Evolutionary conservation across 2,329 filamentous ascomycete genomes (phyloP).

Genomic region (Fusarium abutilonis): DNA sequence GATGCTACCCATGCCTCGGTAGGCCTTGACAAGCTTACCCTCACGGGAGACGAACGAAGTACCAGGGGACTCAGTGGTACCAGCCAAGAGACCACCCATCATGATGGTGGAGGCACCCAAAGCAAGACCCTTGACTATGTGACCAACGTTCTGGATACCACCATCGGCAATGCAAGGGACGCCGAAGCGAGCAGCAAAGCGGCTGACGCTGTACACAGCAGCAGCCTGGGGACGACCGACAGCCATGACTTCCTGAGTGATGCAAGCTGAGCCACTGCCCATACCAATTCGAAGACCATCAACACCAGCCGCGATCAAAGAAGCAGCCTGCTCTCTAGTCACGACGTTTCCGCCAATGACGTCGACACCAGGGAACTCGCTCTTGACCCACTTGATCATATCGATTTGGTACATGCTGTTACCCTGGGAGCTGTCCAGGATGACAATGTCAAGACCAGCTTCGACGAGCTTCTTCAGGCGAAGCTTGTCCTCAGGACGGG

Average conservation of each 20-base stretch:
- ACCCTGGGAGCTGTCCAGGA: slow-evolving; percentile 96
- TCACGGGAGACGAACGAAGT: slow-evolving; percentile 96
- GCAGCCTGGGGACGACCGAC: slow-evolving; percentile 96
- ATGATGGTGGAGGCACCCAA: slow-evolving; percentile 96
- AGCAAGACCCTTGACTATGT: slow-evolving; percentile 97
- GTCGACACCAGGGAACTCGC: slow-evolving; percentile 83
- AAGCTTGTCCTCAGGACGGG: slow-evolving; percentile 89
- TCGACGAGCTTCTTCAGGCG: slow-evolving; percentile 89
- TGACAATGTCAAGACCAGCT: slow-evolving; percentile 92
- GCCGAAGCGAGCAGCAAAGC: slow-evolving; percentile 91
- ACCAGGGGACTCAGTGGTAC: slow-evolving; percentile 96
- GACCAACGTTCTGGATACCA: slow-evolving; percentile 97
- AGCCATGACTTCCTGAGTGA: slow-evolving; percentile 99
- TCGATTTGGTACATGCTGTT: slow-evolving; percentile 99
- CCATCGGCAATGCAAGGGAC: slow-evolving; percentile 98
- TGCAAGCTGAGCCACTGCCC: slow-evolving; percentile 97
- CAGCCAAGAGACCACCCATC: slow-evolving; percentile 98
- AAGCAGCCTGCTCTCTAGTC: slow-evolving; percentile 93
- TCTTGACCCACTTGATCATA: slow-evolving; percentile 97
- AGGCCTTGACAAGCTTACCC: slow-evolving; percentile 98
- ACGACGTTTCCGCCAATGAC: slow-evolving; percentile 99
- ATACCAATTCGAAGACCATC: slow-evolving; percentile 98
- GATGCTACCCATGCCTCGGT: slow-evolving; percentile 98
- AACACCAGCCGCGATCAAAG: slow-evolving; percentile 90
- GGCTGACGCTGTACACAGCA: slow-evolving; percentile 87